These are phyloP conservation scores for Austroboletus festivus DNA, from an alignment of 768 basidiomycete species.

Conservation along the genomic window DNA sequence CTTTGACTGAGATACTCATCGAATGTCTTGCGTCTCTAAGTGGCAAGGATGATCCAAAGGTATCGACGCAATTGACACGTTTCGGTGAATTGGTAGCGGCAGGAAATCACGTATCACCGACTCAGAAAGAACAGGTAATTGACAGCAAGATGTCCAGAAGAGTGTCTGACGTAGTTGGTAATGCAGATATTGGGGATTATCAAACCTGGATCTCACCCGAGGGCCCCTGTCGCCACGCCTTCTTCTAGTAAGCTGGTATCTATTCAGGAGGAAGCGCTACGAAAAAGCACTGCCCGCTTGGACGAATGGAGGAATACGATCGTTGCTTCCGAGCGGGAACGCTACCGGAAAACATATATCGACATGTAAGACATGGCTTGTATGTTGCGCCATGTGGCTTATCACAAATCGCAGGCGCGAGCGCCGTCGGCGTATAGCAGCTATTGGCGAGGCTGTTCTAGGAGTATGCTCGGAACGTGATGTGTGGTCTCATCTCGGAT, in stretches of 20 bases:
- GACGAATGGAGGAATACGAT: conserved; percentile 74
- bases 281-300: conserved; percentile 61
- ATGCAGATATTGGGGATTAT: conserved; percentile 57
- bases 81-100: conserved; percentile 65
- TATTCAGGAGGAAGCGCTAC: conserved; percentile 39
- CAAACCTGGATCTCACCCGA: conserved; percentile 30
- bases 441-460: conserved; percentile 58
- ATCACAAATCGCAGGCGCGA: conserved; percentile 54
- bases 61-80: conserved; percentile 69
- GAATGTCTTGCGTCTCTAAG: conserved; percentile 55
- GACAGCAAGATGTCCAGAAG: background rate
- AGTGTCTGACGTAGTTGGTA: background rate
- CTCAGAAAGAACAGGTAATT: conserved; percentile 72
- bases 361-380: conserved; percentile 51
- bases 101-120: conserved; percentile 55
- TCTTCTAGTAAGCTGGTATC: conserved; percentile 16
- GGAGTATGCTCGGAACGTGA: conserved; percentile 74
- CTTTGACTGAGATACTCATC: conserved; percentile 63
- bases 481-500: conserved; percentile 65
- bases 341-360: conserved; percentile 65
- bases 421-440: conserved; percentile 63
- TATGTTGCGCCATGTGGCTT: background rate
- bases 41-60: conserved; percentile 7
- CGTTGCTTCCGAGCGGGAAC: conserved; percentile 64
- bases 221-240: background rate